phyloP scores from a whole-genome alignment of 345 rosid genomes.

The Leavenworthia alabamica region DNA sequence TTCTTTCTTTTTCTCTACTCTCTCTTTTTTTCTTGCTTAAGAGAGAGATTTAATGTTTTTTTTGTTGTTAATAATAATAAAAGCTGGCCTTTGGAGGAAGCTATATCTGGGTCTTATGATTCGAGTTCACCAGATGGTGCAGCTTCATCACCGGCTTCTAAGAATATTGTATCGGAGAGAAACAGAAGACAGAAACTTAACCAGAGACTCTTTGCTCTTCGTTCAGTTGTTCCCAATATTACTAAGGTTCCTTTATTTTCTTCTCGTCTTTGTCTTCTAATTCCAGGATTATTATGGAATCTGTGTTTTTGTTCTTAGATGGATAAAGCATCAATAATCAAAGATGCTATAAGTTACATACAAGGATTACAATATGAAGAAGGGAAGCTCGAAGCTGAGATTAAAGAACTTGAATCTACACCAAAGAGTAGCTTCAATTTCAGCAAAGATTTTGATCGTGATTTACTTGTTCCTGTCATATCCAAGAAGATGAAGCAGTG shows the following conservation, averaged over 20 bases:
- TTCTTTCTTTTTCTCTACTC: neutral
- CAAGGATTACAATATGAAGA: slow-evolving; percentile 79
- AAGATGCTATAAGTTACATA: slow-evolving; percentile 87
- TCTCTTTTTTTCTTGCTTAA: neutral
- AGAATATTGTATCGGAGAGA: slow-evolving; percentile 85
- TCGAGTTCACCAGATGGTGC: slow-evolving; percentile 95
- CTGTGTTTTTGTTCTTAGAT: slow-evolving; percentile 49
- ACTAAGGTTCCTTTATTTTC: slow-evolving; percentile 80
- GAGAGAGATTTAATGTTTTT: neutral
- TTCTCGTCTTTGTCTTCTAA: no score
- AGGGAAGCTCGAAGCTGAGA: slow-evolving; percentile 58
- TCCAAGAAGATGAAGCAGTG: slow-evolving; percentile 65
- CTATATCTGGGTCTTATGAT: slow-evolving; percentile 59
- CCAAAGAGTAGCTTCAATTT: slow-evolving; percentile 34
- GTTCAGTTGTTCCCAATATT: slow-evolving; percentile 95
- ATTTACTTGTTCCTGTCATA: slow-evolving; percentile 47
- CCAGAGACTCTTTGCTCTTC: slow-evolving; percentile 76
- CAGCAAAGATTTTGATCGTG: slow-evolving; percentile 47
- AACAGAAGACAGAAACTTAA: slow-evolving; percentile 87
- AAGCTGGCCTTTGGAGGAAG: slow-evolving; percentile 56
- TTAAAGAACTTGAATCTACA: slow-evolving; percentile 62
- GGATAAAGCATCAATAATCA: slow-evolving; percentile 99
- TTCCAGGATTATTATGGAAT: no score
- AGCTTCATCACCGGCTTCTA: slow-evolving; percentile 59
- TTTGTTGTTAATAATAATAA: neutral